These are phyloP conservation scores for Fusarium sp. DNA, from an alignment of 2,329 filamentous ascomycete species.

Conservation along the genomic window DNA sequence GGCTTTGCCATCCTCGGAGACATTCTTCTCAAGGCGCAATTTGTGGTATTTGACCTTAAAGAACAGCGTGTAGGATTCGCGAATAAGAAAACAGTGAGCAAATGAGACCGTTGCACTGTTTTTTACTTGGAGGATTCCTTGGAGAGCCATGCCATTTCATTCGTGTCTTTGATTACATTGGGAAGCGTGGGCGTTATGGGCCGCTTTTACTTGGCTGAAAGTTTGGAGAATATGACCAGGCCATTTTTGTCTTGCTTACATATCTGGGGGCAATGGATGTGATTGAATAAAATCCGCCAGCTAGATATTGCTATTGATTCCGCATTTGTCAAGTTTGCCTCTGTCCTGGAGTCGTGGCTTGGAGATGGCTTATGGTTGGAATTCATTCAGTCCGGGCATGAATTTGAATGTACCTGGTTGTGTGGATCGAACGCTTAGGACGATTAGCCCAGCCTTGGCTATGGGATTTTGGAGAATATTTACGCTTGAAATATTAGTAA, in stretches of 20 bases:
- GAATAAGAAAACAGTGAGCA: conserved; percentile 46
- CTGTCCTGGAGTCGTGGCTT: not conserved
- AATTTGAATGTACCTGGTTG: not conserved
- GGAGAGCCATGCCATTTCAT: not conserved
- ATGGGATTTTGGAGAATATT: not conserved
- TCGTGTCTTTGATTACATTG: conserved; percentile 26
- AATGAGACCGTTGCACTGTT: not conserved
- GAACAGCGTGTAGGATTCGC: conserved; percentile 50
- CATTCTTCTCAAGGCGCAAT: conserved; percentile 56
- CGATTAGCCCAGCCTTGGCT: not conserved
- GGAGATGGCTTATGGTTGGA: conserved; percentile 4
- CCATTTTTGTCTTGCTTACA: conserved; percentile 1
- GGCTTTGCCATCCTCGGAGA: conserved; percentile 54
- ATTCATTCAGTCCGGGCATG: not conserved
- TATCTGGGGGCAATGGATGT: not conserved
- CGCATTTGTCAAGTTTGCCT: conserved; percentile 10
- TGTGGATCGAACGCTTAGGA: not conserved
- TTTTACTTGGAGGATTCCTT: not conserved
- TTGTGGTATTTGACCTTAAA: conserved; percentile 53
- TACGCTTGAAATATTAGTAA: not conserved
- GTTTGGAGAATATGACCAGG: conserved; percentile 21
- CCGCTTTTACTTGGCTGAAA: conserved; percentile 26
- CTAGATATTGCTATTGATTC: not conserved
- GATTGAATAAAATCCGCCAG: conserved; percentile 11
- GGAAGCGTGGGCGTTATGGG: conserved; percentile 37